Evolutionary conservation across 2,329 filamentous ascomycete genomes (phyloP).

Genomic region (Calonectria ilicicola): DNA sequence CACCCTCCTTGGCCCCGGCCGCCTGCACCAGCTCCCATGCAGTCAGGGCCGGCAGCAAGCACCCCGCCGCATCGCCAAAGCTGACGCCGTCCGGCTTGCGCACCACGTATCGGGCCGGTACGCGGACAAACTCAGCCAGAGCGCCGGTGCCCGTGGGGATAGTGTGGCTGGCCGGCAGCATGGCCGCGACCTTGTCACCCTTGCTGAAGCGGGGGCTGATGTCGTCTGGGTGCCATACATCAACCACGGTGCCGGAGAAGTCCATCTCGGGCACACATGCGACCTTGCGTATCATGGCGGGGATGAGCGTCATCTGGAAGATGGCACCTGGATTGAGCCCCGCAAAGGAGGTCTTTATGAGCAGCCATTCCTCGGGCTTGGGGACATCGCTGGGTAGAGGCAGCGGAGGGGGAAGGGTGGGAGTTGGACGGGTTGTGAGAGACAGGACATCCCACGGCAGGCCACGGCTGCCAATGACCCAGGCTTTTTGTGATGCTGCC

Average conservation of each 20-base stretch:
- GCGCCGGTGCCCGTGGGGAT: slow-evolving; percentile 52
- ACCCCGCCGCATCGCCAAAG: slow-evolving; percentile 51
- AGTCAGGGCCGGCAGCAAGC: slow-evolving; percentile 53
- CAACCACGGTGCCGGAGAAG: slow-evolving; percentile 31
- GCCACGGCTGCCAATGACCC: slow-evolving; percentile 46
- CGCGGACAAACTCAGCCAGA: slow-evolving; percentile 53
- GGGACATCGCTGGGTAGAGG: slow-evolving; percentile 44
- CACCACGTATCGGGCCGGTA: slow-evolving; percentile 49
- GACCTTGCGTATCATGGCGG: slow-evolving; percentile 50
- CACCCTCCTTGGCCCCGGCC: slow-evolving; percentile 52
- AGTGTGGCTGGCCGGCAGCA: slow-evolving; percentile 49
- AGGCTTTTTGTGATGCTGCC: slow-evolving; percentile 36
- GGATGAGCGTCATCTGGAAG: slow-evolving; percentile 55
- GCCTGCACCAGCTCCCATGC: slow-evolving; percentile 53
- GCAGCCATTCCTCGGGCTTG: slow-evolving; percentile 49
- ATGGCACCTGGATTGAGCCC: slow-evolving; percentile 59
- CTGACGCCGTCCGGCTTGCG: slow-evolving; percentile 45
- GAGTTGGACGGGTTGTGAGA: slow-evolving; percentile 36
- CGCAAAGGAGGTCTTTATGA: slow-evolving; percentile 55
- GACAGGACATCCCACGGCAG: slow-evolving; percentile 42
- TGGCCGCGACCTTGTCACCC: slow-evolving; percentile 53
- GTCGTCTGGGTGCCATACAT: slow-evolving; percentile 47
- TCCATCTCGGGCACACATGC: slow-evolving; percentile 45
- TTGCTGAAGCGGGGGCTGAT: slow-evolving; percentile 34
- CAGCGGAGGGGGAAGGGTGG: slow-evolving; percentile 41